Evolutionary conservation across 1,139 yeast species (phyloP), one percentile per base, ranked within the genome.

Genomic region (Suhomyces wounanorum): DNA sequence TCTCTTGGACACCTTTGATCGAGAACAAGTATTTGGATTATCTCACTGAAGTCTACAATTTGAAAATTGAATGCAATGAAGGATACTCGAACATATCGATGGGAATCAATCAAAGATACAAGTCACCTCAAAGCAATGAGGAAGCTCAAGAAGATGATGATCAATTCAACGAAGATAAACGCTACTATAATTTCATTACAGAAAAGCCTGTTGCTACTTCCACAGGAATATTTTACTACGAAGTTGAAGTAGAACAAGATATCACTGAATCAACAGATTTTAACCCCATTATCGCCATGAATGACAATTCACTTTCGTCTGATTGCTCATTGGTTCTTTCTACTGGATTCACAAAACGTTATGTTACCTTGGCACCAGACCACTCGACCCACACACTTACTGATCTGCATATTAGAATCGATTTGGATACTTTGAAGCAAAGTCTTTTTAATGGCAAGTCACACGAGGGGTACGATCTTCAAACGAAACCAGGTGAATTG

Each of bases 1-100:
- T 70, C 41, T 64, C 72, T 8, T 77, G 81, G 81, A 59, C 67
- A 1, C 77, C 79, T 1, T 57, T 77, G 17, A 63, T 71, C 8
- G 65, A 71, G 2, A 62, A 57, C 23, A 58, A 61, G 23, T 59
- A 65, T 49, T 58, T 68, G 39, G 55, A 55, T 18, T 59, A 59
- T 35, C 58, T 72, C 44, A 63, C 62, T 26, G 59, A 59, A 1
- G 56, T 55, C 4, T 59, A 67, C 21, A 65, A 66, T 33, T 55
- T 75, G 46, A 55, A 59, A 10, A 61, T 70, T 3, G 59, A 55
- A 16, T 61, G 66, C 38, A 62, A 63, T 10, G 51, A 56, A 25
- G 80, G 80, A 1, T 68, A 55, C 49, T 63, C 77, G 5, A 64
- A 55, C 39, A 68, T 76, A 11, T 57, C 57, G 25, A 55, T 75